phyloP scores from a whole-genome alignment of 2,329 filamentous ascomycete species.

The Trichoderma koningiopsis region DNA sequence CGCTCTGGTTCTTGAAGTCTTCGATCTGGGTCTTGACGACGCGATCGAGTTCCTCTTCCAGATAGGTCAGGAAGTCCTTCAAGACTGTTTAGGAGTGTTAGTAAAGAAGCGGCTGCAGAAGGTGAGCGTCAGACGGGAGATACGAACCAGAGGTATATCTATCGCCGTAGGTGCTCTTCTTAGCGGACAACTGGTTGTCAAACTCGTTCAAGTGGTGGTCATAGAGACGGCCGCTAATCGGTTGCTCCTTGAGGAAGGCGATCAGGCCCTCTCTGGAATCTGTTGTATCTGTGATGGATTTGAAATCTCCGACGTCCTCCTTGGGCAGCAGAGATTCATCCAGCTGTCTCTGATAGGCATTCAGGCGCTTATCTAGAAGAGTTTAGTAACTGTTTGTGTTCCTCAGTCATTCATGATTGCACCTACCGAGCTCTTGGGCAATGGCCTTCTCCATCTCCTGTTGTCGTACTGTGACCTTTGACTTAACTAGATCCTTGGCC shows the following conservation, averaged over 20 bases:
- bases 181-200: conserved; percentile 18
- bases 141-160: conserved; percentile 10
- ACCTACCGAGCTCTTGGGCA: conserved; percentile 11
- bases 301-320: conserved; percentile 20
- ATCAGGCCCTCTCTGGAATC: background rate
- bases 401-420: background rate
- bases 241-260: conserved; percentile 9
- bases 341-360: conserved; percentile 14
- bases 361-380: background rate
- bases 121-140: background rate
- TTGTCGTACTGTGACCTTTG: conserved; percentile 12
- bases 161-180: conserved; percentile 16
- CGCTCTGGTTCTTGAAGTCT: conserved; percentile 21
- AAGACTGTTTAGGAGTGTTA: conserved; percentile 2
- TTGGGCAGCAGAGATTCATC: conserved; percentile 20
- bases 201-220: conserved; percentile 17
- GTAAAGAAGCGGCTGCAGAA: too few relatives aligned
- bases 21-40: conserved; percentile 18
- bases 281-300: conserved; percentile 14
- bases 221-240: conserved; percentile 18
- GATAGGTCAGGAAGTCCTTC: conserved; percentile 11
- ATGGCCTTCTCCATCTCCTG: conserved; percentile 12
- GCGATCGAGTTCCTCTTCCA: conserved; percentile 13
- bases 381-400: background rate
- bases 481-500: background rate